Base-by-base conservation (phyloP, 2,329 filamentous ascomycete genomes). In the Pyrenophora seminiperda region DNA sequence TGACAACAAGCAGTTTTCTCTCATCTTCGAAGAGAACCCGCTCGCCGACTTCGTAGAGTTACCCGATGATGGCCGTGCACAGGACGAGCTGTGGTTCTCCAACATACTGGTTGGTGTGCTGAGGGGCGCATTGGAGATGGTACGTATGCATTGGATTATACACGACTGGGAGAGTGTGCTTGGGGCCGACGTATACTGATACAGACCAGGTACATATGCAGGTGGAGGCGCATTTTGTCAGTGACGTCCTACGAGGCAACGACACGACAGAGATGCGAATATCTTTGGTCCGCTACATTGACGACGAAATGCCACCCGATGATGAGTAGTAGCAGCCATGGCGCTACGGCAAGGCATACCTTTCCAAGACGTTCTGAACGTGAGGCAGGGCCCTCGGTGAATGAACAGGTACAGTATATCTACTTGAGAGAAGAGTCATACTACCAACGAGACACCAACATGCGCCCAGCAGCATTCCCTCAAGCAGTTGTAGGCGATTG, bases 221-320 rank as follows among this genome's bases (percentile, higher is more conserved):
- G 75, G 91, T 97, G 3, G 93, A 99, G 72, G 91, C 91, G 38
- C 92, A 96, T 70, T 99, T 97, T 72, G 89, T 96, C 67, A 97
- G 90, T 72, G 94, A 99, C 73, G 83, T 96, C 24, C 79, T 99
- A 53, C 85, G 91, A 48, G 94, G 94, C 3, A 93, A 97, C 67
- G 94, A 99, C 71, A 93, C 90, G 14, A 99, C 94, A 1, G 94
- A 99, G 79, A 97, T 99, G 90, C 83, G 93, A 67, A 88, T 99
- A 67, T 90, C 90, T 20, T 77, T 99, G 65, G 84, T 97, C 65
- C 84, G 93, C 64, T 97, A 96, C 71, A 96, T 99, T 63, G 94
- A 99, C 69, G 94, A 99, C 70, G 94, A 99, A 76, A 85, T 99
- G 78, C 94, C 94, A 17, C 91, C 90, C 7, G 94, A 97, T 72